Evolutionary conservation across 129 eudicot species (phyloP).

Genomic region (Flaveria brownii): DNA sequence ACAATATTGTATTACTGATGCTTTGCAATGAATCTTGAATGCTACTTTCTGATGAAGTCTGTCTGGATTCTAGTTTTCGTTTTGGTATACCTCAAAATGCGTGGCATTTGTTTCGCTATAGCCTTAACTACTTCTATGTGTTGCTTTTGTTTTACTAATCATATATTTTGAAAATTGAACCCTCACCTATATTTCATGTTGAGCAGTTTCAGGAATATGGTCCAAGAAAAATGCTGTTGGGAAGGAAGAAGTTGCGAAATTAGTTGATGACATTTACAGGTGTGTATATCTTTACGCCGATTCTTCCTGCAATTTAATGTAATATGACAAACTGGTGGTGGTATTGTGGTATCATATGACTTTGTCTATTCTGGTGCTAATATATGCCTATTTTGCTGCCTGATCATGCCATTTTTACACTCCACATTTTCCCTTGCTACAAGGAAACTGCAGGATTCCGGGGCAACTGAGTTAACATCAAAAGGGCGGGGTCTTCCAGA

Average conservation of each 20-base stretch:
- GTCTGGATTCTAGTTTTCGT: neutral
- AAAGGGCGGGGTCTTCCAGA: conserved; percentile 62
- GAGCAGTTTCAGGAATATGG: conserved; percentile 76
- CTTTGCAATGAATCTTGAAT: conserved; percentile 8
- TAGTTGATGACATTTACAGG: conserved; percentile 96
- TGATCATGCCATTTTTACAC: conserved; percentile 12
- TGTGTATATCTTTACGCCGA: conserved; percentile 26
- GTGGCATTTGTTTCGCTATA: neutral
- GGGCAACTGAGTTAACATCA: conserved; percentile 74
- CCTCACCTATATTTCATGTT: conserved; percentile 16
- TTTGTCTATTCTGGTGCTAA: neutral
- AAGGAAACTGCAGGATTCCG: conserved; percentile 91
- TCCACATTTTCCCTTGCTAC: conserved; percentile 24
- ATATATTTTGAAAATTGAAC: neutral
- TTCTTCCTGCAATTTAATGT: conserved; percentile 21
- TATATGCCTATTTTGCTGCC: conserved; percentile 6
- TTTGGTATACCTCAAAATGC: too few relatives aligned
- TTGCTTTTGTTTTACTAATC: conserved; percentile 2
- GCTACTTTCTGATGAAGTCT: conserved; percentile 5
- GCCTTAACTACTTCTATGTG: conserved; percentile 4
- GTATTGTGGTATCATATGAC: conserved; percentile 1
- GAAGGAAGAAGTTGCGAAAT: conserved; percentile 83
- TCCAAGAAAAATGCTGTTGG: conserved; percentile 73
- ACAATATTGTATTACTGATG: neutral
- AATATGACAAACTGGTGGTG: conserved; percentile 15